Conservation (phyloP, 176 grass and related monocot genomes). For the Avena insularis region DNA sequence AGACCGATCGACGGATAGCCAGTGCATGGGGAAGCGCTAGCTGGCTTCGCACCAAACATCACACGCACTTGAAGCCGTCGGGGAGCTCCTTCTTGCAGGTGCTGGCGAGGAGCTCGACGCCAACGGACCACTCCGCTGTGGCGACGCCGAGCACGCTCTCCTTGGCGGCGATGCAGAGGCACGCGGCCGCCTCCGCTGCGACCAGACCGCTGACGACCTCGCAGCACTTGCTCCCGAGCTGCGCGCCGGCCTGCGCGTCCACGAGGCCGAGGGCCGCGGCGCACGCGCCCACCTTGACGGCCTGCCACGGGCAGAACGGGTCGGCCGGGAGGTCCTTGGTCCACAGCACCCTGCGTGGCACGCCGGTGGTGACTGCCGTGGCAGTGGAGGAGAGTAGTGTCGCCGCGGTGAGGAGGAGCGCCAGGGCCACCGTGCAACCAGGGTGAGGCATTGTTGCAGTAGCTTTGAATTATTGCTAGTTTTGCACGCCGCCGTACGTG, state of each 20-base stretch:
- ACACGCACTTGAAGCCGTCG: slow-evolving; percentile 82
- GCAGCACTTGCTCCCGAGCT: slow-evolving; percentile 65
- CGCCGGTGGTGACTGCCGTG: neutral
- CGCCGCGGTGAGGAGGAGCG: slow-evolving; percentile 34
- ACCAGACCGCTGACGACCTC: slow-evolving; percentile 51
- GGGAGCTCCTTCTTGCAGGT: slow-evolving; percentile 72
- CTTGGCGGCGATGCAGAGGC: slow-evolving; percentile 83
- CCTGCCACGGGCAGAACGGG: slow-evolving; percentile 76
- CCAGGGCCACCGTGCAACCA: neutral
- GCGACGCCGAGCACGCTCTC: slow-evolving; percentile 69
- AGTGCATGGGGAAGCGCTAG: neutral
- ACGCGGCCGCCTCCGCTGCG: slow-evolving; percentile 66
- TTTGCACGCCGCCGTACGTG: neutral
- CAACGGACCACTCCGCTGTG: slow-evolving; percentile 73
- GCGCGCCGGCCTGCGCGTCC: slow-evolving; percentile 25
- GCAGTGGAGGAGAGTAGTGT: neutral
- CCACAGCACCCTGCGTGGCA: slow-evolving; percentile 45
- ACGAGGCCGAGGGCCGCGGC: slow-evolving; percentile 53
- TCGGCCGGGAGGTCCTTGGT: slow-evolving; percentile 27
- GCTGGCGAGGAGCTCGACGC: slow-evolving; percentile 70
- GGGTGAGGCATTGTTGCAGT: neutral
- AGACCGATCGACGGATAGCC: neutral
- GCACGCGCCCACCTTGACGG: slow-evolving; percentile 71
- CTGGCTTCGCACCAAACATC: neutral
- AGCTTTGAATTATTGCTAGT: neutral